A percentile compares a stretch with the other conserved stretches of the same genome.
These are phyloP conservation scores for Boletus huronensis DNA, from an alignment of 768 basidiomycete species.

Conservation along the genomic window DNA sequence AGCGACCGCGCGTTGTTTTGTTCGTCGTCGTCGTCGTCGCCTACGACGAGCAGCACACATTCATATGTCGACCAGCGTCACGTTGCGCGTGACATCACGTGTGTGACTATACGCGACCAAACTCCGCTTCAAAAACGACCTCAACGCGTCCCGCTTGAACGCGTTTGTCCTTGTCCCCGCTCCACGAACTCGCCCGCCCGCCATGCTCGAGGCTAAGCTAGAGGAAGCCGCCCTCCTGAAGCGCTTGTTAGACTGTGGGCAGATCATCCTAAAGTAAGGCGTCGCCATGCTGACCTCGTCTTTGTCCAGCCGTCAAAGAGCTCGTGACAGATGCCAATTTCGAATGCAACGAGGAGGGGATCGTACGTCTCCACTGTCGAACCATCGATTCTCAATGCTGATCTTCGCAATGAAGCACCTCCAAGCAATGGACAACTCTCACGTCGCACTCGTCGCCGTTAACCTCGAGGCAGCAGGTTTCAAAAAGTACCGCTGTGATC, in stretches of 20 bases:
- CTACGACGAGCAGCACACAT: neutral
- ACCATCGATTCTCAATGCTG: neutral
- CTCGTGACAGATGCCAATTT: constrained; percentile 98
- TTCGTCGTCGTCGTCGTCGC: constrained; percentile 1
- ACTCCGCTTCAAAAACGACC: constrained; percentile 34
- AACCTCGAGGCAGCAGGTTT: constrained; percentile 78
- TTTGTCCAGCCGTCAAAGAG: constrained; percentile 83
- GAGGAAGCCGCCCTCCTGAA: constrained; percentile 86
- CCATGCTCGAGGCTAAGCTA: constrained; percentile 90
- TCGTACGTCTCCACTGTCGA: constrained; percentile 45
- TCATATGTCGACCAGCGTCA: constrained; percentile 13
- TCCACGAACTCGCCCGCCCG: constrained; percentile 10
- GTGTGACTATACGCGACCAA: constrained; percentile 30
- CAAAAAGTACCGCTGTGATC: constrained; percentile 87
- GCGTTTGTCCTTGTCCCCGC: constrained; percentile 10
- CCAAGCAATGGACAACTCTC: constrained; percentile 99
- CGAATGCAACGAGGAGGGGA: constrained; percentile 93
- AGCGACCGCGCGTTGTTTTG: neutral
- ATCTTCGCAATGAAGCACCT: constrained; percentile 48
- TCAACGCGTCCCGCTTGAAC: constrained; percentile 30
- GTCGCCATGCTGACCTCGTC: neutral
- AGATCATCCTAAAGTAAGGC: neutral
- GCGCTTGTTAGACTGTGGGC: constrained; percentile 86
- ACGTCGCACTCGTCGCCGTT: constrained; percentile 94
- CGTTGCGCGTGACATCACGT: constrained; percentile 25